These are phyloP conservation scores for Diaporthe citrichinensis DNA, from an alignment of 2,329 filamentous ascomycete species.

Conservation along the genomic window DNA sequence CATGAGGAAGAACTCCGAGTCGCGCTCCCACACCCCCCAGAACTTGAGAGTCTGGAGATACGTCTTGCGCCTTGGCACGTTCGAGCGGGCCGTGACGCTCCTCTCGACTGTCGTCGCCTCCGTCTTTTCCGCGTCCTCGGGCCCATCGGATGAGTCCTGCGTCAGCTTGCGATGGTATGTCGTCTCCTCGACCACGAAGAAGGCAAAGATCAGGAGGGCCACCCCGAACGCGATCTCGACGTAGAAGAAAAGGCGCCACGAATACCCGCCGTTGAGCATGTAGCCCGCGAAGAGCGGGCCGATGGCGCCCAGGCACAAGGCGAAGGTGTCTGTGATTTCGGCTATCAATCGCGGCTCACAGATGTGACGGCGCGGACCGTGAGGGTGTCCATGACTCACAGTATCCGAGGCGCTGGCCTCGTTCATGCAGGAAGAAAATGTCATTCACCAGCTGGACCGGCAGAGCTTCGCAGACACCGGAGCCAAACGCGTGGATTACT, in stretches of 20 bases:
- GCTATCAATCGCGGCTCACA: constrained; percentile 1
- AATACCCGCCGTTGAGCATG: constrained; percentile 71
- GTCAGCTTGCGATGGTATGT: constrained; percentile 46
- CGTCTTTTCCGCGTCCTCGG: constrained; percentile 39
- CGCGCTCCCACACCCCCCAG: constrained; percentile 58
- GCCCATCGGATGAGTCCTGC: constrained; percentile 25
- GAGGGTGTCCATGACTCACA: constrained; percentile 55
- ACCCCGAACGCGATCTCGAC: constrained; percentile 67
- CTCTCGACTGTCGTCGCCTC: not conserved
- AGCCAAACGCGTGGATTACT: constrained; percentile 57
- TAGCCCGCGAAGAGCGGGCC: constrained; percentile 72
- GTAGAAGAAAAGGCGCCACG: constrained; percentile 74
- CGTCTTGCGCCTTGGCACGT: constrained; percentile 55
- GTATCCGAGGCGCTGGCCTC: constrained; percentile 69
- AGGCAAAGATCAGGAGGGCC: constrained; percentile 49
- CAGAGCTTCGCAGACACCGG: constrained; percentile 60
- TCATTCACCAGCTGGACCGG: constrained; percentile 62
- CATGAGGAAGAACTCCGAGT: constrained; percentile 60
- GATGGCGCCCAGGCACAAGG: constrained; percentile 68
- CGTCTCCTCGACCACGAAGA: constrained; percentile 53
- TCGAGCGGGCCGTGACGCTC: not conserved
- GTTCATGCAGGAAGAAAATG: constrained; percentile 62
- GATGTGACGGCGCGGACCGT: not conserved
- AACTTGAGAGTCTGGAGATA: constrained; percentile 59
- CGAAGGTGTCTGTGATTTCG: constrained; percentile 48